Evolutionary conservation across 352 stramenopile species (phyloP).

Genomic region (Heterotrichella gracilis): DNA sequence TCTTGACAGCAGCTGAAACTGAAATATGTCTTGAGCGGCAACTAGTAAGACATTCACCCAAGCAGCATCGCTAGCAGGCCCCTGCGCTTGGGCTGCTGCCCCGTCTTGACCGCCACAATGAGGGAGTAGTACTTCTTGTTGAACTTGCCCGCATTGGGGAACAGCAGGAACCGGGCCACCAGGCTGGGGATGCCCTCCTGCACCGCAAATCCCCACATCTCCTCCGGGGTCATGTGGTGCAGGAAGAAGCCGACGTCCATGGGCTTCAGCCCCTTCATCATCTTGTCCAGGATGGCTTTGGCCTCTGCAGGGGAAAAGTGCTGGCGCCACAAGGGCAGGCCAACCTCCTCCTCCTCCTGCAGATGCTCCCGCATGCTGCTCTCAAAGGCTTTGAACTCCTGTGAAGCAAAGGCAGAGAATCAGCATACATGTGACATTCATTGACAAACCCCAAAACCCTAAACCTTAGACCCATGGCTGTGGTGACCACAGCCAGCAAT

Average conservation of each 20-base stretch:
- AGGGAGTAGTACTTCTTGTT: conserved; percentile 7
- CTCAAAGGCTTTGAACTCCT: too few relatives aligned
- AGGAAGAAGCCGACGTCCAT: conserved; percentile 13
- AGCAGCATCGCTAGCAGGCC: too few relatives aligned
- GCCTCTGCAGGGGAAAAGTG: conserved; percentile 15
- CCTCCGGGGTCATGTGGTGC: not conserved
- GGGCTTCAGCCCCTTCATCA: conserved; percentile 10
- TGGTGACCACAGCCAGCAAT: too few relatives aligned
- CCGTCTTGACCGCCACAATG: conserved; percentile 10
- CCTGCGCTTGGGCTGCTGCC: not conserved
- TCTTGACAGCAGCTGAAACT: too few relatives aligned
- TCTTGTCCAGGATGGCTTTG: not conserved
- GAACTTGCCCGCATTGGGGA: conserved; percentile 13
- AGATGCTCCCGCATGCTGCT: conserved; percentile 14
- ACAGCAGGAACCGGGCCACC: conserved; percentile 13
- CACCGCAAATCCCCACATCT: conserved; percentile 13
- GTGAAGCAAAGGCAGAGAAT: too few relatives aligned
- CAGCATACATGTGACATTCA: too few relatives aligned
- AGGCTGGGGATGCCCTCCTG: conserved; percentile 12
- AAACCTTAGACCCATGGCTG: too few relatives aligned
- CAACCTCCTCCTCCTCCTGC: conserved; percentile 16
- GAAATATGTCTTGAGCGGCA: too few relatives aligned
- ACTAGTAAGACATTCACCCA: too few relatives aligned
- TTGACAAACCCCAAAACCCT: too few relatives aligned
- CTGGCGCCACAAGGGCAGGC: conserved; percentile 14